Base-by-base conservation (phyloP, 768 basidiomycete species). In the Kwoniella mangroviensis region DNA sequence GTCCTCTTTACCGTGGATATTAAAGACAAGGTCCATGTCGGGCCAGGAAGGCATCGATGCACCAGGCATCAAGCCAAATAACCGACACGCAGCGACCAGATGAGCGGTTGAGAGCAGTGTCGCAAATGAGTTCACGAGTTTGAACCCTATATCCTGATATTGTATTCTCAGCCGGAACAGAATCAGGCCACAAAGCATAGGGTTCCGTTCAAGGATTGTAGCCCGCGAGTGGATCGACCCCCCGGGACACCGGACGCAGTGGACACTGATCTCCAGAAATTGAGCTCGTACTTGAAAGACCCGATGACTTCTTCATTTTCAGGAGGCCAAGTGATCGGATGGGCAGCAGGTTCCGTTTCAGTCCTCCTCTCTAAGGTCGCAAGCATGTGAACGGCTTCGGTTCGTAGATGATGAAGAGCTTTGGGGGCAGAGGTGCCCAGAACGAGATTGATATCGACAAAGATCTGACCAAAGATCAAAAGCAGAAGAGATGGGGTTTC, bases 1-100 rank as follows among this genome's bases (percentile, higher is more conserved):
- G 57, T 67, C 66, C n/a, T 67, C 66, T 26, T 63, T 54, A 28
- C 70, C 70, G 24, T 67, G 70, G 4, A 71, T 11, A 3, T 71
- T 42, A 3, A 69, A 22, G 45, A 69, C n/a, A n/a, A 63, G 15
- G 12, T 64, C 54, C 54, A 69, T 55, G 22, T 69, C 62, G 2
- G 19, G 17, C 68, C 68, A 69, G 54, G 53, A 26, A 52, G 7
- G 7, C 15, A 2, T 9, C 13, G 28, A 28, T 4, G 3, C 13
- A 13, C 61, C 40, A 11, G 67, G 67, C 11, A 12, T 11, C 0
- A 42, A 21, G 21, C 53, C 62, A 21, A 34, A 63, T 2, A 26
- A 24, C 22, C 49, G 17, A 41, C 61, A 55, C 12, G 68, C 68
- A 13, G 62, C 24, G 22, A 40, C 13, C 2, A 69, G 62, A 40